Evolutionary conservation across 768 basidiomycete species (phyloP).

Genomic region (Auricularia cornea): DNA sequence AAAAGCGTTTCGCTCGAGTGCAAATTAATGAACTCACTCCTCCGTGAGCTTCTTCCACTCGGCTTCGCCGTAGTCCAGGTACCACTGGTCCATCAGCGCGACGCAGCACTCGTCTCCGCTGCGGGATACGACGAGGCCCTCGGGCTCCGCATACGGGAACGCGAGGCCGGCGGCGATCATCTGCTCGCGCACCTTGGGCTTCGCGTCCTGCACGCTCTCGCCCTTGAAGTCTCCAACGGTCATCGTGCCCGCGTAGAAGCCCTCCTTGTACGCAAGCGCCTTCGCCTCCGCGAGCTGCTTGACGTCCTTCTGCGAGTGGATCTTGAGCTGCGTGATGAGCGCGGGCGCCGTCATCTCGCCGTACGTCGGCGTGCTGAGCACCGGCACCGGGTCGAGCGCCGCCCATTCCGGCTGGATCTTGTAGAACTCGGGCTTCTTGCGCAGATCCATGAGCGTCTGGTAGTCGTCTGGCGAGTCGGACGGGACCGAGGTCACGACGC

Average conservation of each 20-base stretch:
- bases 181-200: slow-evolving; percentile 73
- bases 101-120: slow-evolving; percentile 98
- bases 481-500: slow-evolving; percentile 95
- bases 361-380: slow-evolving; percentile 83
- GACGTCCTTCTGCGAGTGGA: slow-evolving; percentile 88
- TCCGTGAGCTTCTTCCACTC: slow-evolving; percentile 83
- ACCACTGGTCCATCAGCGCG: slow-evolving; percentile 98
- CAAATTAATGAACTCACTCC: slow-evolving; percentile 34
- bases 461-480: slow-evolving; percentile 98
- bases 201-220: slow-evolving; percentile 80
- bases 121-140: slow-evolving; percentile 79
- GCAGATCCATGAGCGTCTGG: slow-evolving; percentile 79
- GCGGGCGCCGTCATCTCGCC: slow-evolving; percentile 84
- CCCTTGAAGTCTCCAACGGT: slow-evolving; percentile 87
- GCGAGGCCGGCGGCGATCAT: slow-evolving; percentile 75
- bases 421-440: slow-evolving; percentile 95
- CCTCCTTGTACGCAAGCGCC: slow-evolving; percentile 96
- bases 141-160: slow-evolving; percentile 92
- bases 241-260: slow-evolving; percentile 94
- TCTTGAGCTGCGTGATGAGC: slow-evolving; percentile 81
- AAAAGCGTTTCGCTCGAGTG: neutral
- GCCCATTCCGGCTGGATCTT: slow-evolving; percentile 88
- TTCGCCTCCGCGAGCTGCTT: slow-evolving; percentile 95
- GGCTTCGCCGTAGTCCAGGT: slow-evolving; percentile 91
- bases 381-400: slow-evolving; percentile 75